These are phyloP conservation scores for Diversispora eburnea DNA, from an alignment of 192 early-diverging fungal species.

Conservation along the genomic window DNA sequence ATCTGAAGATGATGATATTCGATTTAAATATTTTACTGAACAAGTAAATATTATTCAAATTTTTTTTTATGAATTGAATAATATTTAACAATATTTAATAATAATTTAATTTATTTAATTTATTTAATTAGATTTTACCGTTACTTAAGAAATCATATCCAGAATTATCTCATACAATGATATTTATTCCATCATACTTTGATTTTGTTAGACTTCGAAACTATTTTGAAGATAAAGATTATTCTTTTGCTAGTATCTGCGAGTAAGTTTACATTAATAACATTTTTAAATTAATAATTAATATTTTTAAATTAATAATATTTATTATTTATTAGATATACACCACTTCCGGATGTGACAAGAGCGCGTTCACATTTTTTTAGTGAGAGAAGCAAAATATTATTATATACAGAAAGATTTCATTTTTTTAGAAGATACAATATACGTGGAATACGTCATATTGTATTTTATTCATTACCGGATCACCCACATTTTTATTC, in stretches of 20 bases:
- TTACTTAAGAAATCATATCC: conserved; percentile 50
- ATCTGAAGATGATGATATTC: conserved; percentile 64
- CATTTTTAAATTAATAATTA: not conserved
- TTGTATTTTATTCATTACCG: conserved; percentile 90
- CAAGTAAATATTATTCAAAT: conserved; percentile 35
- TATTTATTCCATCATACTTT: conserved; percentile 93
- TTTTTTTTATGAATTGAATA: not conserved
- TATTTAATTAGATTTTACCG: conserved; percentile 51
- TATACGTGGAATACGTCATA: conserved; percentile 76
- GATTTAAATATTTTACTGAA: conserved; percentile 84
- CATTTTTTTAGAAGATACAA: conserved; percentile 89
- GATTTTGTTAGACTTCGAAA: conserved; percentile 95
- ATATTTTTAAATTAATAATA: not conserved
- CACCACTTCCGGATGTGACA: conserved; percentile 71
- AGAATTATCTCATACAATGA: conserved; percentile 58
- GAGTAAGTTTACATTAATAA: conserved; percentile 55
- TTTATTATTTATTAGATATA: conserved; percentile 57
- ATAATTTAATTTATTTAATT: not conserved
- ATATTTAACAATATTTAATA: not conserved
- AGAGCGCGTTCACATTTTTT: conserved; percentile 75
- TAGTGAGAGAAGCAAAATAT: conserved; percentile 69
- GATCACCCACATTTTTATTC: conserved; percentile 82
- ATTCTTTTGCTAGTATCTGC: conserved; percentile 72
- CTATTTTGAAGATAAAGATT: conserved; percentile 71
- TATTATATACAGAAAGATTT: conserved; percentile 92